Percentiles rank a stretch among this genome's conserved stretches.
phyloP scores from a whole-genome alignment of 176 grass and related monocot genomes.

The Microstegium vimineum region DNA sequence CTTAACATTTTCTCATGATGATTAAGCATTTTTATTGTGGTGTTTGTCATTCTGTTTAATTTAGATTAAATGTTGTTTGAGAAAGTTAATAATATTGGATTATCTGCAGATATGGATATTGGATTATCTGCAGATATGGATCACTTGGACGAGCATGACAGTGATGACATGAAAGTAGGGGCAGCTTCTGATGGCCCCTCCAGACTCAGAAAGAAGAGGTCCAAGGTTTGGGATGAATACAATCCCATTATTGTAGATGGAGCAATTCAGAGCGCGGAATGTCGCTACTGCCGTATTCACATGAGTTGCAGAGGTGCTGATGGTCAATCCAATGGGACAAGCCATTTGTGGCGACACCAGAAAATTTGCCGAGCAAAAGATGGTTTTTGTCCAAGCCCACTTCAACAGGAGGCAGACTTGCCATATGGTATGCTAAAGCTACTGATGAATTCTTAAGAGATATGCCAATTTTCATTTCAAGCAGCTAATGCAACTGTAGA shows the following conservation, averaged over 20 bases:
- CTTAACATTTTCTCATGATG: background rate
- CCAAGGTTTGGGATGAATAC: constrained; percentile 53
- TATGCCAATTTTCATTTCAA: background rate
- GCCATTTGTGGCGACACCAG: constrained; percentile 58
- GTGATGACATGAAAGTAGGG: constrained; percentile 19
- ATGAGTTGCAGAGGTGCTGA: constrained; percentile 51
- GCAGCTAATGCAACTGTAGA: background rate
- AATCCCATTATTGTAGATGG: constrained; percentile 38
- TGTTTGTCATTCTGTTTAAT: background rate
- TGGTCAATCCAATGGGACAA: constrained; percentile 48
- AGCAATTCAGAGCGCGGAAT: constrained; percentile 30
- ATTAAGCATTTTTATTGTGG: background rate
- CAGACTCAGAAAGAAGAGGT: constrained; percentile 37
- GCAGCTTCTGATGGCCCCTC: constrained; percentile 8
- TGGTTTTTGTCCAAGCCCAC: constrained; percentile 2
- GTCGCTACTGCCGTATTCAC: constrained; percentile 43
- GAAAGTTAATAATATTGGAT: background rate
- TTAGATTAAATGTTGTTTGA: background rate
- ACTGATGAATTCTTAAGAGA: background rate
- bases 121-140: constrained; percentile 35
- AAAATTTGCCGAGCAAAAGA: constrained; percentile 46
- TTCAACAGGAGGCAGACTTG: constrained; percentile 6
- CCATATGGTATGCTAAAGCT: constrained; percentile 24
- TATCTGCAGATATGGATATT: constrained; percentile 34
- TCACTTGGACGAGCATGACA: constrained; percentile 35